Percentiles rank a stretch among this genome's conserved stretches.
phyloP scores from a whole-genome alignment of 495 filamentous ascomycete species.

The Penicillium macrosclerotiorum region DNA sequence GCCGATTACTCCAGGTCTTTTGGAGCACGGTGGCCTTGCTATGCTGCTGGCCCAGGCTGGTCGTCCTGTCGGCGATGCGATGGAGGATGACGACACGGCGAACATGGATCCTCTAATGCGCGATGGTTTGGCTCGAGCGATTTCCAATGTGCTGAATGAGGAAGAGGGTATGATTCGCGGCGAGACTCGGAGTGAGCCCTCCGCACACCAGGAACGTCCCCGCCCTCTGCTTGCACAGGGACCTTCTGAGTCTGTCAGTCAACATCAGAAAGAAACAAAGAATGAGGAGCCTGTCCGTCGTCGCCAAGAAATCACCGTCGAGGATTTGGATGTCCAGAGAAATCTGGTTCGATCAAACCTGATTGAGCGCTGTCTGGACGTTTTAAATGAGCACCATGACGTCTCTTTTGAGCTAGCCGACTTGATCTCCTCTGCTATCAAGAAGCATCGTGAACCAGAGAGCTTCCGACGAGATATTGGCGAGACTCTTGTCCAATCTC shows the following conservation, averaged over 20 bases:
- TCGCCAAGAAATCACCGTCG: conserved; percentile 58
- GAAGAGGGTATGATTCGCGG: conserved; percentile 26
- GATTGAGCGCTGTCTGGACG: conserved; percentile 86
- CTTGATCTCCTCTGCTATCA: conserved; percentile 73
- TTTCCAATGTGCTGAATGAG: conserved; percentile 37
- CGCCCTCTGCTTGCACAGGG: conserved; percentile 8
- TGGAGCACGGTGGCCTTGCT: conserved; percentile 36
- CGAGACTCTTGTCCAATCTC: conserved; percentile 76
- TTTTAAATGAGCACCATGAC: conserved; percentile 81
- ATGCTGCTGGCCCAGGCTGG: conserved; percentile 40
- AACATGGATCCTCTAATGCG: conserved; percentile 29
- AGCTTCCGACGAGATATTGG: conserved; percentile 71
- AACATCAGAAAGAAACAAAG: conserved; percentile 5
- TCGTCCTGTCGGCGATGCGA: conserved; percentile 21
- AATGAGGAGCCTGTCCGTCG: conserved; percentile 20
- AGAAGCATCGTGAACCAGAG: conserved; percentile 64
- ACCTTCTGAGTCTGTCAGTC: conserved; percentile 20
- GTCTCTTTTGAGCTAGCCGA: conserved; percentile 91
- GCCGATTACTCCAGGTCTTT: conserved; percentile 23
- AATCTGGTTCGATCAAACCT: conserved; percentile 68
- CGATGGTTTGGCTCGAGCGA: conserved; percentile 33
- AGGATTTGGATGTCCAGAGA: conserved; percentile 81
- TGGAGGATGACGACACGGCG: conserved; percentile 18
- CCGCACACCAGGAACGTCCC: conserved; percentile 1
- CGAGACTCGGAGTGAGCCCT: conserved; percentile 23